These are phyloP conservation scores for Scutellaria baicalensis DNA, from an alignment of 257 asterid genomes.

Conservation along the genomic window DNA sequence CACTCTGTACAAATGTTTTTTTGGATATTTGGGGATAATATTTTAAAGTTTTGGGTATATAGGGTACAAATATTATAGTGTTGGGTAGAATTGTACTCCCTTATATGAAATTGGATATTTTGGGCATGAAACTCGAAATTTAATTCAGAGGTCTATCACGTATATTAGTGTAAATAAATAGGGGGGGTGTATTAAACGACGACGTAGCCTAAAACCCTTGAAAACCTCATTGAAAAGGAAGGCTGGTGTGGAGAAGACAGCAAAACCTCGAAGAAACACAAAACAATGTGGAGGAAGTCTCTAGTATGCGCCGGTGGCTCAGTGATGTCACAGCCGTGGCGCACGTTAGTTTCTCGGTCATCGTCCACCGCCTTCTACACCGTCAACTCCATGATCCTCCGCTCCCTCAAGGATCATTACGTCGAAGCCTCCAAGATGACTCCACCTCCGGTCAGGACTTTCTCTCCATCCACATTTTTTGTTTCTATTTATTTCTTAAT, in stretches of 20 bases:
- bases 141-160: no score
- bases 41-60: no score
- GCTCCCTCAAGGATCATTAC: conserved; percentile 91
- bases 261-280: not conserved
- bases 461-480: not conserved
- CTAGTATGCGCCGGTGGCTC: conserved; percentile 33
- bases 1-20: no score
- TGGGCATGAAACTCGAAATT: no score
- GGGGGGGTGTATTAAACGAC: no score
- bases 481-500: not conserved
- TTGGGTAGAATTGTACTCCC: no score
- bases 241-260: not conserved
- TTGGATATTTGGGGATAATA: no score
- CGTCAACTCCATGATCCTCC: conserved; percentile 66
- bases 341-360: conserved; percentile 29
- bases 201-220: not conserved
- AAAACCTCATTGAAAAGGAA: not conserved
- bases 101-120: no score
- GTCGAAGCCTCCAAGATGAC: conserved; percentile 78
- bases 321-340: conserved; percentile 28
- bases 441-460: conserved; percentile 71
- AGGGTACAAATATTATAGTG: no score
- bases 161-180: no score
- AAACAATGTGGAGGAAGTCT: conserved; percentile 47
- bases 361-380: conserved; percentile 44